Evolutionary conservation across 2,329 filamentous ascomycete species (phyloP), one percentile per base, ranked within the genome.

Genomic region (Fusarium clavum): DNA sequence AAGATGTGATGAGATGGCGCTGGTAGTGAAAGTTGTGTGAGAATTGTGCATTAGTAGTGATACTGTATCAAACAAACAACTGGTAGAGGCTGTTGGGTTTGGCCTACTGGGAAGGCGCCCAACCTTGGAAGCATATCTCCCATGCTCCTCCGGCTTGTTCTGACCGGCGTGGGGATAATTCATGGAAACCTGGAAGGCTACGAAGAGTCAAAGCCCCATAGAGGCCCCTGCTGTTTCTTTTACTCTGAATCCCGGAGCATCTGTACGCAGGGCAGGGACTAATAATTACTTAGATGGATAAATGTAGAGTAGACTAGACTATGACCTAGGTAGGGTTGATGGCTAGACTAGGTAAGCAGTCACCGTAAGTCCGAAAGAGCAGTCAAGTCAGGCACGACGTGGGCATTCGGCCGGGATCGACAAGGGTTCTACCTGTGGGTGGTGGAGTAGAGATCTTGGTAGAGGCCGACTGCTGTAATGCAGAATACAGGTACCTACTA

Each of bases 321-420:
- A 34, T 46, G 48, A 47, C 60, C 62, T 29, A 34, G 45, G 49
- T 29, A 34, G 45, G 49, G 24, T 41, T 30, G 41, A 56, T 53
- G 58, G 56, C 55, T 38, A 10, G 34, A 38, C 34, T 63, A 24
- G 24, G 24, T 24, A 66, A 51, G 55, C 60, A 56, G 53, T 59
- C 53, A 66, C 52, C 54, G 67, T 56, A 64, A 49, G 58, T 61
- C 52, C 54, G 67, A 54, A 64, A 49, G 60, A 61, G 69, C 57
- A 71, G 64, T 64, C 73, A 75, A 71, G 68, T 71, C 73, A 73
- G 70, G 73, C 74, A 75, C 72, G 72, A 64, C 64, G 70, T 71
- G 72, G 69, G 67, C 59, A 73, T 73, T 71, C 73, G 71, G 64
- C 65, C 59, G 64, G 69, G 73, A 73, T 70, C 53, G 70, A 73